These are phyloP conservation scores for Hordeum vulgare DNA, from an alignment of 176 grass and related monocot species.

Conservation along the genomic window MorexV3_pseudomolecules_assembly NC_058523.1:136696939-136697438, in stretches of 20 bases:
- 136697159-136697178: not conserved
- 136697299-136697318: conserved; percentile 1
- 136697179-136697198: not conserved
- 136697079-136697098: too few species aligned
- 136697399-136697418: not conserved
- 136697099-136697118: too few species aligned
- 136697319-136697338: conserved; percentile 49
- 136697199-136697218: not conserved
- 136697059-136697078: too few species aligned
- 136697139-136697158: too few species aligned
- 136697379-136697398: not conserved
- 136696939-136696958: too few species aligned
- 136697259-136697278: not conserved
- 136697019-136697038: too few species aligned
- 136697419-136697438: not conserved
- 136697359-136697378: conserved; percentile 52
- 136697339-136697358: conserved; percentile 61
- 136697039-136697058: too few species aligned
- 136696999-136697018: too few species aligned
- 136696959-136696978: too few species aligned
- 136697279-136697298: not conserved
- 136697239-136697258: not conserved
- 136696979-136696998: too few species aligned
- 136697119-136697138: too few species aligned
- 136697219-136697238: not conserved